phyloP scores from a whole-genome alignment of 495 filamentous ascomycete species.

The Lasiosphaeria miniovina region DNA sequence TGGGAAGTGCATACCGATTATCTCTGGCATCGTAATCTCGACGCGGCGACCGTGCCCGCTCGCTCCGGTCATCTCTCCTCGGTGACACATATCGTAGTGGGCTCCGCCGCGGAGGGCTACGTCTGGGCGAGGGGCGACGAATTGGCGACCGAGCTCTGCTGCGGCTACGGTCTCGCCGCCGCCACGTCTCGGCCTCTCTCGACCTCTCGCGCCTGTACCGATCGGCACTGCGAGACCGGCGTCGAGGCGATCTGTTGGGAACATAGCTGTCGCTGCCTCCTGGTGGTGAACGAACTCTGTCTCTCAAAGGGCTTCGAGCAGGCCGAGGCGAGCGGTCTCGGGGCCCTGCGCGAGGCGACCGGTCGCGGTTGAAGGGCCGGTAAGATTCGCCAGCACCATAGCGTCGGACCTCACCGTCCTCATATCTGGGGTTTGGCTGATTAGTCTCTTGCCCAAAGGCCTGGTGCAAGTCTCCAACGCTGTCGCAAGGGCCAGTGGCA shows the following conservation, averaged over 20 bases:
- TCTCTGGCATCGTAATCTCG: constrained; percentile 29
- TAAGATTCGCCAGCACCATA: constrained; percentile 58
- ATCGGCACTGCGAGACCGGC: constrained; percentile 32
- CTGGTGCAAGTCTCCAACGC: background rate
- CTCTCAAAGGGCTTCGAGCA: constrained; percentile 40
- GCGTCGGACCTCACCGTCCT: constrained; percentile 53
- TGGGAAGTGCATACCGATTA: constrained; percentile 15
- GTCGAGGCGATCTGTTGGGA: constrained; percentile 34
- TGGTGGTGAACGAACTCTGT: constrained; percentile 33
- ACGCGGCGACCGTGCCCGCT: constrained; percentile 27
- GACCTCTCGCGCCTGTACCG: constrained; percentile 38
- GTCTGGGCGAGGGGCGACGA: constrained; percentile 36
- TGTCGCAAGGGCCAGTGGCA: background rate
- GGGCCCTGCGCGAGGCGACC: constrained; percentile 34
- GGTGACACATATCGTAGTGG: constrained; percentile 41
- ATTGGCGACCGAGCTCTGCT: constrained; percentile 38
- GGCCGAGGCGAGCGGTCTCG: constrained; percentile 37
- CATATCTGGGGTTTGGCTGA: constrained; percentile 35
- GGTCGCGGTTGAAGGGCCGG: constrained; percentile 47
- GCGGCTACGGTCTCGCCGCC: constrained; percentile 38
- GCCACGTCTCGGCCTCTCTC: constrained; percentile 34
- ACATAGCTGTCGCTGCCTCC: constrained; percentile 35
- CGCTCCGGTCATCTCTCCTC: constrained; percentile 34
- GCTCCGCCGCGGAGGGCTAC: constrained; percentile 25
- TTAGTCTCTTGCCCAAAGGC: constrained; percentile 11